Evolutionary conservation across 2,329 filamentous ascomycete genomes (phyloP).

Genomic region (Colletotrichum sp.): DNA sequence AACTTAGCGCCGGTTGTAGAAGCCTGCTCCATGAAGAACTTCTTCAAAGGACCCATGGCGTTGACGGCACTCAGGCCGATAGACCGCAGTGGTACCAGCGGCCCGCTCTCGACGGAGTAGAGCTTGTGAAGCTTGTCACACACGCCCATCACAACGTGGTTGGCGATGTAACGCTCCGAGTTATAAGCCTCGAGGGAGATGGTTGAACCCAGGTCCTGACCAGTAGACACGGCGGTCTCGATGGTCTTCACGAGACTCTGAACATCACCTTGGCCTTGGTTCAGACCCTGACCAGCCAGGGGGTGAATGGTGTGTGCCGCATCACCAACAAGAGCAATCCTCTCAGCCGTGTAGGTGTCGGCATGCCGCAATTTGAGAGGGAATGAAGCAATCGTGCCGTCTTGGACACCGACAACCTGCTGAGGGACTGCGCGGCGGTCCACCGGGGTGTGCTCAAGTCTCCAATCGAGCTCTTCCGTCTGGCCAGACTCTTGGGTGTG

Average conservation of each 20-base stretch:
- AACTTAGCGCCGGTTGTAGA: slow-evolving; percentile 58
- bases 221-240: slow-evolving; percentile 77
- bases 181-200: slow-evolving; percentile 84
- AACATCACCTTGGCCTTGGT: slow-evolving; percentile 90
- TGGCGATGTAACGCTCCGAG: slow-evolving; percentile 79
- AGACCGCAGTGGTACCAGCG: slow-evolving; percentile 80
- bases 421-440: slow-evolving; percentile 65
- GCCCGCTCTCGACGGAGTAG: slow-evolving; percentile 81
- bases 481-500: slow-evolving; percentile 67
- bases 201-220: slow-evolving; percentile 83
- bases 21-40: slow-evolving; percentile 81
- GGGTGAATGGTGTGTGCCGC: slow-evolving; percentile 96
- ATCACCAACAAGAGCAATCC: slow-evolving; percentile 91
- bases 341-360: slow-evolving; percentile 89
- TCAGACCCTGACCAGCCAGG: slow-evolving; percentile 91
- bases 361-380: slow-evolving; percentile 91
- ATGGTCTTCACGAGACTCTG: slow-evolving; percentile 79
- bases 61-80: slow-evolving; percentile 80
- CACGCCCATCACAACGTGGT: slow-evolving; percentile 78
- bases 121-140: slow-evolving; percentile 93
- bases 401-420: slow-evolving; percentile 72
- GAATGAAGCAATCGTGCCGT: slow-evolving; percentile 84
- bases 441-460: slow-evolving; percentile 71
- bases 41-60: slow-evolving; percentile 76
- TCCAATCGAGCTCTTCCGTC: slow-evolving; percentile 83